Conservation (phyloP, 108 stramenopile genomes). For the Fistulifera solaris region DNA sequence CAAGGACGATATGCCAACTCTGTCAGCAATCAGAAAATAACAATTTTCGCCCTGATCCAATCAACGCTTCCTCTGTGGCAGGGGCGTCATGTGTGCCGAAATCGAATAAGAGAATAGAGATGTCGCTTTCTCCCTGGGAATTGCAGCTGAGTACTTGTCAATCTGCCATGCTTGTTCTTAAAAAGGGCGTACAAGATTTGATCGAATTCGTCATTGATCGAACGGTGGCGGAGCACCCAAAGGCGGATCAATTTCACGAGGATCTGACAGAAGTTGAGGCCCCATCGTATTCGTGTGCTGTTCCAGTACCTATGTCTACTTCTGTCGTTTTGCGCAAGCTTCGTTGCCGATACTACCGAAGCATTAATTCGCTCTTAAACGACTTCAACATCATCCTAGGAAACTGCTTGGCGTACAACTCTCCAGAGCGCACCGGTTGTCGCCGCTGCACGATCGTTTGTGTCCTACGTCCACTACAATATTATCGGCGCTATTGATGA, state of each 20-base stretch:
- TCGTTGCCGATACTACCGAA: conserved; percentile 30
- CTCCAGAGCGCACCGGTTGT: conserved; percentile 32
- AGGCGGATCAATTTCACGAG: conserved; percentile 13
- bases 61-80: conserved; percentile 12
- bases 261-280: conserved; percentile 27
- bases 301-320: conserved; percentile 40
- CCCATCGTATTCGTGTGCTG: conserved; percentile 42
- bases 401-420: conserved; percentile 54
- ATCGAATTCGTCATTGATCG: conserved; percentile 12
- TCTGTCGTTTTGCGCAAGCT: conserved; percentile 28
- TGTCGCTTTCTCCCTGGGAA: conserved; percentile 9
- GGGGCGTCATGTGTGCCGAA: not conserved
- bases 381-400: conserved; percentile 32
- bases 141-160: conserved; percentile 2
- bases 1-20: too few species aligned
- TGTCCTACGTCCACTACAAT: conserved; percentile 7
- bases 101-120: conserved; percentile 1
- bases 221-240: conserved; percentile 4
- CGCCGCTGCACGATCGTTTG: conserved; percentile 5
- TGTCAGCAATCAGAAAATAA: too few species aligned
- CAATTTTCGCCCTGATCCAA: conserved; percentile 2
- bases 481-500: conserved; percentile 10
- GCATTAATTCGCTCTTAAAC: conserved; percentile 24
- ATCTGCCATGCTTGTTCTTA: conserved; percentile 3
- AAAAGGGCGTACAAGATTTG: conserved; percentile 13